These are phyloP conservation scores for Leptomonas seymouri DNA, from an alignment of 208 protist genomes.

Conservation along the genomic window DNA sequence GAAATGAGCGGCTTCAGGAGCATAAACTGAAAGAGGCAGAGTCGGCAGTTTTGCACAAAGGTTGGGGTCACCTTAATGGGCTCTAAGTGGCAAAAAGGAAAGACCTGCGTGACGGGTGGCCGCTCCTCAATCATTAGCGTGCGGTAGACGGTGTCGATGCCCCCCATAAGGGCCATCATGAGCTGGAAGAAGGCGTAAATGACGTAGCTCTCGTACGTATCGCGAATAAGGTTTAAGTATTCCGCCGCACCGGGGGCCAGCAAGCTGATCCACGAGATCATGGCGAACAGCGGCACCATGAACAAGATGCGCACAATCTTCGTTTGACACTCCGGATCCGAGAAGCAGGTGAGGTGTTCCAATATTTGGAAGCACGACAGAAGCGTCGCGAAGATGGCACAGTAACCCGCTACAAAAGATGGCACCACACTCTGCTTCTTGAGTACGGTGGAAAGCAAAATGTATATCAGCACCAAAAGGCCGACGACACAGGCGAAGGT, in stretches of 20 bases:
- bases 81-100: constrained; percentile 84
- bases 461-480: constrained; percentile 66
- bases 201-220: constrained; percentile 94
- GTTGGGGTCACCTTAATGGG: constrained; percentile 82
- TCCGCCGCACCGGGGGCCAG: constrained; percentile 65
- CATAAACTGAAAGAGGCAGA: constrained; percentile 94
- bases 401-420: constrained; percentile 85
- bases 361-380: constrained; percentile 90
- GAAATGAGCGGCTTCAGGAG: constrained; percentile 88
- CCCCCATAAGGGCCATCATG: constrained; percentile 93
- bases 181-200: constrained; percentile 95
- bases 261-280: constrained; percentile 86
- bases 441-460: constrained; percentile 54
- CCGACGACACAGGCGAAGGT: constrained; percentile 78
- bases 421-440: constrained; percentile 64
- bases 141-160: constrained; percentile 85
- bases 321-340: constrained; percentile 89
- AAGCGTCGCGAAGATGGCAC: constrained; percentile 87
- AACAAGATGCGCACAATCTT: constrained; percentile 94
- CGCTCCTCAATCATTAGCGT: constrained; percentile 85
- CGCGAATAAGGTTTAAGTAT: constrained; percentile 92
- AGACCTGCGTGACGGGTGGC: constrained; percentile 76
- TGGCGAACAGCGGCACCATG: constrained; percentile 93
- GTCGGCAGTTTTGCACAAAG: constrained; percentile 88
- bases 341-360: constrained; percentile 91